phyloP scores from a whole-genome alignment of 768 basidiomycete genomes.

The Xanthoconium purpureum region DNA sequence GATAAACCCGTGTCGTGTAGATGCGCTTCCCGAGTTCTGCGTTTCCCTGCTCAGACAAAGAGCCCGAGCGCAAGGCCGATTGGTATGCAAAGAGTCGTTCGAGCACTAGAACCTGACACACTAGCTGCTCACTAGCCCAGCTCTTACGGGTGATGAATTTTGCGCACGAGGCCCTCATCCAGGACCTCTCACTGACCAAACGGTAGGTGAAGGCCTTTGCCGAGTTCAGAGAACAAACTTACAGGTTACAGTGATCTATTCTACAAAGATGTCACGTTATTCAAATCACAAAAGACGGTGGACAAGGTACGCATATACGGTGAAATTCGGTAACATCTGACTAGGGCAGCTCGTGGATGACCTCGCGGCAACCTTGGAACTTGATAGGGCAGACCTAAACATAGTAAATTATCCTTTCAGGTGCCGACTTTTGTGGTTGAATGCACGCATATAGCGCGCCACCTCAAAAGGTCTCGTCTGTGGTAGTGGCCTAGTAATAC shows the following conservation, averaged over 20 bases:
- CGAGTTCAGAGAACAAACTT: constrained; percentile 8
- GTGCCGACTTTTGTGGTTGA: constrained; percentile 7
- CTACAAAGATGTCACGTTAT: constrained; percentile 80
- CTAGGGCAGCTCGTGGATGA: constrained; percentile 78
- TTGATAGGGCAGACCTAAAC: constrained; percentile 74
- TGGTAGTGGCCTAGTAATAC: constrained; percentile 59
- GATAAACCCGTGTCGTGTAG: constrained; percentile 6
- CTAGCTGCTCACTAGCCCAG: constrained; percentile 48
- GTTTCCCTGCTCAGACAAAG: constrained; percentile 37
- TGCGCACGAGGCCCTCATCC: constrained; percentile 63
- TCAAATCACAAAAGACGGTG: constrained; percentile 73
- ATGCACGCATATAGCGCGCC: constrained; percentile 56
- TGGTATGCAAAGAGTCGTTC: constrained; percentile 30
- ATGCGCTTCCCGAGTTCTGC: constrained; percentile 23
- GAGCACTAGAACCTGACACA: neutral
- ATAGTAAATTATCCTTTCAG: constrained; percentile 46
- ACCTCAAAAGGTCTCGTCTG: constrained; percentile 86
- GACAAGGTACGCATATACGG: constrained; percentile 53
- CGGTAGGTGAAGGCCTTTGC: constrained; percentile 38
- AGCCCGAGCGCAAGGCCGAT: constrained; percentile 39
- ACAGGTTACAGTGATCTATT: constrained; percentile 68
- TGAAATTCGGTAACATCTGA: neutral
- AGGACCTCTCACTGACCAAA: constrained; percentile 59
- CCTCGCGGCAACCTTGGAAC: constrained; percentile 75
- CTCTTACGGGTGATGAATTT: constrained; percentile 63